Conservation (phyloP, 1,284 basidiomycete species). For the Apiotrichum montevideense region DNA sequence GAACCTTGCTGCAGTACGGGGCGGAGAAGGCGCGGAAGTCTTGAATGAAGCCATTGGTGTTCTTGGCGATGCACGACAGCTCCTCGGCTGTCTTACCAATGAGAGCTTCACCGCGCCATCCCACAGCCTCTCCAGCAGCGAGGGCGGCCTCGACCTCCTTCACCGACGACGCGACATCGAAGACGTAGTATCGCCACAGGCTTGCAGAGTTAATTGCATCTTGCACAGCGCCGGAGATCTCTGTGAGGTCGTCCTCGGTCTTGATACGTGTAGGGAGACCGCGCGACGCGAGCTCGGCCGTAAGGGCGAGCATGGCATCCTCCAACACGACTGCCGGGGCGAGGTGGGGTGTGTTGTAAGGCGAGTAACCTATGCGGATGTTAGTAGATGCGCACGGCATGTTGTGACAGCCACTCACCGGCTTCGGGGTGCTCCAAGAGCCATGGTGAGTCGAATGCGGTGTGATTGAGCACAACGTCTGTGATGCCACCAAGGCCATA, state of each 20-base stretch:
- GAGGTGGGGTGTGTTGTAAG: constrained; percentile 80
- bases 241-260: constrained; percentile 62
- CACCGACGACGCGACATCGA: constrained; percentile 57
- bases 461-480: constrained; percentile 92
- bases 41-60: constrained; percentile 52
- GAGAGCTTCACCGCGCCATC: constrained; percentile 40
- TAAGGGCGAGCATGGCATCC: constrained; percentile 72
- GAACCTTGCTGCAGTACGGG: constrained; percentile 62
- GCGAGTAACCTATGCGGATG: constrained; percentile 64
- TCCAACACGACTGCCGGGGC: constrained; percentile 82
- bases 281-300: constrained; percentile 56
- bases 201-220: constrained; percentile 59
- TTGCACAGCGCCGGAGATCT: constrained; percentile 60
- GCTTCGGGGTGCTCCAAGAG: constrained; percentile 89
- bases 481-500: constrained; percentile 82
- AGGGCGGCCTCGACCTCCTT: constrained; percentile 37
- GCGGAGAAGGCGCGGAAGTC: constrained; percentile 58
- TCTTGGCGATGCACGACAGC: constrained; percentile 60
- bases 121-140: constrained; percentile 56
- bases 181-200: constrained; percentile 87
- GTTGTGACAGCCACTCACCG: constrained; percentile 51
- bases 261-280: constrained; percentile 61
- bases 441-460: constrained; percentile 86
- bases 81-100: constrained; percentile 56
- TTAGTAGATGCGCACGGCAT: no score